Percentiles rank a stretch among this genome's conserved stretches.
Evolutionary conservation across 257 asterid genomes (phyloP).

Genomic region (Lavandula angustifolia): DNA sequence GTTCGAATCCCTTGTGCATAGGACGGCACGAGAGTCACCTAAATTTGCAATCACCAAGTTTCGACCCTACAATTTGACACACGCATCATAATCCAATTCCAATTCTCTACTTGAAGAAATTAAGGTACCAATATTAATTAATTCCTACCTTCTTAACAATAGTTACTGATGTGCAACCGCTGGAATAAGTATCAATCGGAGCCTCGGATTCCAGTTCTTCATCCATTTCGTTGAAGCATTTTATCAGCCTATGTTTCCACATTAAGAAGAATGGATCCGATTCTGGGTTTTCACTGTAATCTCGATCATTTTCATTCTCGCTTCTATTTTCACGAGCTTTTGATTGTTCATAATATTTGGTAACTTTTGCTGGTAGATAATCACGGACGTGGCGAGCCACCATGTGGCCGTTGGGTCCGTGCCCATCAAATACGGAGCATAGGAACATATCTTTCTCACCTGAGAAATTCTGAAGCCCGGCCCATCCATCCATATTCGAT

Average conservation of each 20-base stretch:
- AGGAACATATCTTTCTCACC: conserved; percentile 63
- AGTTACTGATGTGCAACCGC: conserved; percentile 81
- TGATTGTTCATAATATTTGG: conserved; percentile 33
- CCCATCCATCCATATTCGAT: too few relatives aligned
- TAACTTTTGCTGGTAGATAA: conserved; percentile 62
- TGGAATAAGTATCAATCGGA: conserved; percentile 69
- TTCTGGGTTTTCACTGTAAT: conserved; percentile 7
- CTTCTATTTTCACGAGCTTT: conserved; percentile 13
- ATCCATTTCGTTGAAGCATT: conserved; percentile 63
- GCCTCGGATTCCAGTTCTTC: conserved; percentile 58
- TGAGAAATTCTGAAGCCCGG: conserved; percentile 53
- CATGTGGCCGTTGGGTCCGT: conserved; percentile 85
- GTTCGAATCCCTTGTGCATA: conserved; percentile 56
- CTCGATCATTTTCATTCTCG: not conserved
- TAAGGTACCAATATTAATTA: not conserved
- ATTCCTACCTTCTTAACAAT: conserved; percentile 59
- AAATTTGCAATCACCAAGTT: conserved; percentile 70
- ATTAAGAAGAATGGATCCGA: conserved; percentile 39
- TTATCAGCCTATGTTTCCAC: conserved; percentile 55
- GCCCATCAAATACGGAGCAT: conserved; percentile 86
- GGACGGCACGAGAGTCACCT: conserved; percentile 84
- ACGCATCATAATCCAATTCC: not conserved
- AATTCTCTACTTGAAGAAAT: too few relatives aligned
- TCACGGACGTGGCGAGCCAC: conserved; percentile 76
- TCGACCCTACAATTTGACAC: conserved; percentile 48